These are phyloP conservation scores for Clavispora carvajalis DNA, from an alignment of 805 yeast species.

Conservation along the genomic window DNA sequence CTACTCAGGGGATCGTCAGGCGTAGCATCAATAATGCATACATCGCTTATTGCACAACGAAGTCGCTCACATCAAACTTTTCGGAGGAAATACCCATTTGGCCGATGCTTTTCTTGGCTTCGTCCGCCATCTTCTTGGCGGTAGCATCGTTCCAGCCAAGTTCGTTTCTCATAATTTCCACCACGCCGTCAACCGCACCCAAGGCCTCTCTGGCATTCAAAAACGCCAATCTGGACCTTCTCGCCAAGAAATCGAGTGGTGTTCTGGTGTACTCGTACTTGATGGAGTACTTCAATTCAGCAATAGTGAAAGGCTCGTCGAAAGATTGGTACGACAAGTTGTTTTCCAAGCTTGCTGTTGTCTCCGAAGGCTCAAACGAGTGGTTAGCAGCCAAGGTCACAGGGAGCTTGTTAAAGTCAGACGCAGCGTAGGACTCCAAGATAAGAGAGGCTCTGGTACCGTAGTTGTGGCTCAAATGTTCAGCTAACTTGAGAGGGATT, in stretches of 20 bases:
- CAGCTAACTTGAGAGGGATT: slow-evolving; percentile 68
- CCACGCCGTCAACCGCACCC: slow-evolving; percentile 76
- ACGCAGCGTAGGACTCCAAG: slow-evolving; percentile 49
- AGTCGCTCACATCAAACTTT: slow-evolving; percentile 16
- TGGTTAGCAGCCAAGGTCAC: slow-evolving; percentile 49
- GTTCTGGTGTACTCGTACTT: slow-evolving; percentile 81
- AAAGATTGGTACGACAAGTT: slow-evolving; percentile 44
- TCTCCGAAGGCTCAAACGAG: slow-evolving; percentile 26
- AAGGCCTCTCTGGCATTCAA: slow-evolving; percentile 82
- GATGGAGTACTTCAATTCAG: slow-evolving; percentile 79
- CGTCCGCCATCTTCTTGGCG: slow-evolving; percentile 46
- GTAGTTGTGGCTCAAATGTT: slow-evolving; percentile 78
- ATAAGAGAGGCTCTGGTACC: slow-evolving; percentile 85
- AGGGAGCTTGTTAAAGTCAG: slow-evolving; percentile 56
- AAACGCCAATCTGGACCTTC: slow-evolving; percentile 91
- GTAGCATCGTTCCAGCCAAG: slow-evolving; percentile 65
- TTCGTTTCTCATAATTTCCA: slow-evolving; percentile 77
- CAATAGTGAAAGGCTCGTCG: slow-evolving; percentile 84
- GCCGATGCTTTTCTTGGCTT: slow-evolving; percentile 54
- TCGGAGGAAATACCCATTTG: slow-evolving; percentile 49
- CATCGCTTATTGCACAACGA: slow-evolving; percentile 11
- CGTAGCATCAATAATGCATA: not conserved
- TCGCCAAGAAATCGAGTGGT: slow-evolving; percentile 83
- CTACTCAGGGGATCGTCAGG: not conserved
- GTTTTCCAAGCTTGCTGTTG: slow-evolving; percentile 24